These are phyloP conservation scores for Daldinia bambusicola DNA, from an alignment of 495 filamentous ascomycete genomes.

Conservation along the genomic window DNA sequence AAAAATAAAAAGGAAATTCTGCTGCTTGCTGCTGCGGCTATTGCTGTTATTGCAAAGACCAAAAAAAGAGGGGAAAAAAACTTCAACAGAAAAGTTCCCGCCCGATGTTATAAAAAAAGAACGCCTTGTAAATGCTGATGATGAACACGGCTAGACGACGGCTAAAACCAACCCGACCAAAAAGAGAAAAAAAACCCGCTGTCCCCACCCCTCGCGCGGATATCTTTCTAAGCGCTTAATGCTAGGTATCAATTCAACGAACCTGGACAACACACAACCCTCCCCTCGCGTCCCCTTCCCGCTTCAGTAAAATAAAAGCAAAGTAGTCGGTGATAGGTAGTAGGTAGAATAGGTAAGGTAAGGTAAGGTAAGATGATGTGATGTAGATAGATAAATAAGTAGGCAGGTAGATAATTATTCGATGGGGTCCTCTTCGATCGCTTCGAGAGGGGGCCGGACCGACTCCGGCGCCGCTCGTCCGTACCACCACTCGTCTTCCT, in stretches of 20 bases:
- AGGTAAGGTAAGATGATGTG: background rate
- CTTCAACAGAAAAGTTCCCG: conserved; percentile 5
- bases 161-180: background rate
- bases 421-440: conserved; percentile 59
- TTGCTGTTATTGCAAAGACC: background rate
- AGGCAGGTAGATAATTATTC: conserved; percentile 47
- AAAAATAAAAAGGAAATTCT: too few relatives aligned
- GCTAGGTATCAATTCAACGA: conserved; percentile 43
- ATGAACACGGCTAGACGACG: conserved; percentile 37
- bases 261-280: background rate
- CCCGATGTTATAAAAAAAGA: conserved; percentile 4
- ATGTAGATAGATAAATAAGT: background rate
- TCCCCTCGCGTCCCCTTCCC: conserved; percentile 12
- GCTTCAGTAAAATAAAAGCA: background rate
- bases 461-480: conserved; percentile 56
- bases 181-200: too few relatives aligned
- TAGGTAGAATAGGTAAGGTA: conserved; percentile 4
- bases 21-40: too few relatives aligned
- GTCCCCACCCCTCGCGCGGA: conserved; percentile 15
- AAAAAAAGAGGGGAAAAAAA: conserved; percentile 10
- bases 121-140: conserved; percentile 20
- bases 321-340: too few relatives aligned
- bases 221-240: conserved; percentile 47
- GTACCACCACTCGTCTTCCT: conserved; percentile 65
- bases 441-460: conserved; percentile 57